Evolutionary conservation across 805 yeast species (phyloP), one percentile per base, ranked within the genome.

Genomic region (Metschnikowia picachoensis): DNA sequence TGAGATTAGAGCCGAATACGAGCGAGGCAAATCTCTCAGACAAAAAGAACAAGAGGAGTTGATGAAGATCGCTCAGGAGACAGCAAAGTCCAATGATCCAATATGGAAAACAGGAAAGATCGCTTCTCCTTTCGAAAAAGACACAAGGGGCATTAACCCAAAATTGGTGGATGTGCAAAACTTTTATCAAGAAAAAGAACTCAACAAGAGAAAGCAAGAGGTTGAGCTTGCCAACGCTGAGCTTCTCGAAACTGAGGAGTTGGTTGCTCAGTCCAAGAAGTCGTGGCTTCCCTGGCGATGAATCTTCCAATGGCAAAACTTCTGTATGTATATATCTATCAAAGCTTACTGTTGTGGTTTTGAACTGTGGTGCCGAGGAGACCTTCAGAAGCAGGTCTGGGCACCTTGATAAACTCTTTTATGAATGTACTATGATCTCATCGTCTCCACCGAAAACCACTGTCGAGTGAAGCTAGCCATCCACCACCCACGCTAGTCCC

Each of bases 51-150:
- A 86, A 59, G 75, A 76, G 52, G 84, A 79, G 58, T 62, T 87
- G 51, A 84, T 85, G 77, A 78, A 78, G 51, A 80, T 85, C 25
- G 91, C 80, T 1, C 70, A 76, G 47, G 60, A 76, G 50, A 85
- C 94, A 0, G 66, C 88, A 2, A 73, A 76, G 1, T 82, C 89
- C 13, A 74, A 82, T 53, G 89, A 85, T 46, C 95, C 95, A 0
- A 80, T 86, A 40, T 87, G 95, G 95, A 83, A 78, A 60, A 81
- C 95, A 0, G 95, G 91, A 0, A 70, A 80, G 1, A 76, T 87
- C 33, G 67, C 71, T 37, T 76, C 84, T 1, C 94, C 95, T 0
- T 85, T 86, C 77, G 92, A 74, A 43, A 66, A 55, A 47, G 74
- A 77, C 39, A 62, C 69, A 16, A 52, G 72, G 40, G 65, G 69